These are phyloP conservation scores for Mortierella sp. DNA, from an alignment of 371 early-diverging fungal species.

Conservation along the genomic window DNA sequence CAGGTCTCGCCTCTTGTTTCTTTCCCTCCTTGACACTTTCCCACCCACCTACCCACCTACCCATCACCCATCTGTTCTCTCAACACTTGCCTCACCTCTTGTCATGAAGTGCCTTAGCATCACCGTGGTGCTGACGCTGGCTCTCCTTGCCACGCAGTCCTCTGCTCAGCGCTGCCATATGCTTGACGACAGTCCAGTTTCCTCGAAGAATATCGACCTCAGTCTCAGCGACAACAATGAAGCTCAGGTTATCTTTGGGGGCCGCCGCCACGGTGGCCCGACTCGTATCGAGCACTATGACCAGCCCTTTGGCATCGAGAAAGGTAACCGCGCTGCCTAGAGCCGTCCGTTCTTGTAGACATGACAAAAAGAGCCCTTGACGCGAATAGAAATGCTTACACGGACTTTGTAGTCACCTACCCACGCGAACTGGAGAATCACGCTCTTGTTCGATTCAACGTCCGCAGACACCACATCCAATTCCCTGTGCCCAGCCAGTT, in stretches of 20 bases:
- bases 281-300: conserved; percentile 18
- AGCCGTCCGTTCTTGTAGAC: too few species aligned
- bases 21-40: neutral
- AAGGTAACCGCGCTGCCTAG: conserved; percentile 12
- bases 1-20: neutral
- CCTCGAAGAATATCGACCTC: neutral
- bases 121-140: conserved; percentile 23
- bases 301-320: conserved; percentile 18
- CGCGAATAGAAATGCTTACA: too few species aligned
- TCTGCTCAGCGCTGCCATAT: conserved; percentile 13
- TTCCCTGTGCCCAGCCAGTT: conserved; percentile 25
- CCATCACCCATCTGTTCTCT: neutral
- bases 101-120: conserved; percentile 35
- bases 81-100: neutral
- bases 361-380: too few species aligned
- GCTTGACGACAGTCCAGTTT: neutral
- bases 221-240: conserved; percentile 7
- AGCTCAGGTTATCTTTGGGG: conserved; percentile 25
- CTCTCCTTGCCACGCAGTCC: conserved; percentile 24
- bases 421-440: conserved; percentile 46
- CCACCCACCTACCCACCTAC: neutral
- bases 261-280: conserved; percentile 18
- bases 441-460: conserved; percentile 48
- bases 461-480: conserved; percentile 34
- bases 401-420: conserved; percentile 20